Evolutionary conservation across 495 filamentous ascomycete species (phyloP), one percentile per base, ranked within the genome.

Genomic region (Annulohypoxylon maeteangense): DNA sequence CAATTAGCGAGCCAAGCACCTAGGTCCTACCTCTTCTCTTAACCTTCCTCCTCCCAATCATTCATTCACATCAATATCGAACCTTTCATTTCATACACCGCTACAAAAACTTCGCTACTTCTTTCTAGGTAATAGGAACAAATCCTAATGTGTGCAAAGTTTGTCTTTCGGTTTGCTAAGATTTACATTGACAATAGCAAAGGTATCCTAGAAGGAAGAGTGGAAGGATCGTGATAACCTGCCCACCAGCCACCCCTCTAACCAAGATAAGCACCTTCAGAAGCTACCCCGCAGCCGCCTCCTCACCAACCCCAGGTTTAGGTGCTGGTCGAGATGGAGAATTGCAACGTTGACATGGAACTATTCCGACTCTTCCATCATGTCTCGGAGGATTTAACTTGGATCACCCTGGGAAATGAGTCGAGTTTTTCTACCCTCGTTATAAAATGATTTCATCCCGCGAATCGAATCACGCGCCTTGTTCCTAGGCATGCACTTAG

Each of bases 231-330:
- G n/a, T 40, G 22, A 38, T 12, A 18, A 50, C 12, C 29, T 22
- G 38, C 5, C 25, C 8, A n/a, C 44, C 60, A 58, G 27, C 62
- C 62, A 47, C 48, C 23, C 31, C 38, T 44, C 50, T 59, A 44
- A 44, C 34, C 36, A 12, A 25, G 22, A 31, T 16, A 44, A 31
- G 38, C 10, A 55, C 18, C 29, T 27, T 7, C 29, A 38, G 68
- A 10, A 71, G 62, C 68, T 71, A 71, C 68, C 68, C 68, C 68
- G 68, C 68, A 66, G 20, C 29, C n/a, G 22, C 62, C 68, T 48
- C 68, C 68, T 65, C 68, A 71, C 29, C 25, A 48, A 66, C 62
- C 55, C 68, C 62, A 62, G 68, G 62, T 61, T 47, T 56, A 47
- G 59, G 47, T 16, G 45, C 45, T 65, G 53, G 67, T 14, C 22